Percentiles rank a stretch among this genome's conserved stretches.
Conservation (phyloP, 2,329 filamentous ascomycete genomes). For the Bipolaris bicolor region DNA sequence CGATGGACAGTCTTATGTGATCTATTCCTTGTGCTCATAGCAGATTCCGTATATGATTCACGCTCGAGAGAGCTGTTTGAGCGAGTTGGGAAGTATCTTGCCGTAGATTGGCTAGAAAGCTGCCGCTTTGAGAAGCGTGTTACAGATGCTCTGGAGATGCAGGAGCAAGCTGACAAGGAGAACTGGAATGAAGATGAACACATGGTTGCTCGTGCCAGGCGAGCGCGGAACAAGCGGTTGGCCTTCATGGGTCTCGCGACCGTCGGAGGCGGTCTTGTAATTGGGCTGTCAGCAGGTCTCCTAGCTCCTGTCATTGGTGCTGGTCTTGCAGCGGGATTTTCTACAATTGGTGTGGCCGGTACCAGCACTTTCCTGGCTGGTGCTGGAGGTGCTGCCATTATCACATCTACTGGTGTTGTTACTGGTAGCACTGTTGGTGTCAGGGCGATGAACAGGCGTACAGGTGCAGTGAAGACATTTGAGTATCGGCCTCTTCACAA, state of each 20-base stretch:
- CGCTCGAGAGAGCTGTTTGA: slow-evolving; percentile 86
- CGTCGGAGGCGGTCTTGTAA: slow-evolving; percentile 91
- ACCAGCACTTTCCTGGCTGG: slow-evolving; percentile 90
- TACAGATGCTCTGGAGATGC: slow-evolving; percentile 96
- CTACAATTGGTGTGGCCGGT: slow-evolving; percentile 89
- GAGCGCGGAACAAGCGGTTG: slow-evolving; percentile 80
- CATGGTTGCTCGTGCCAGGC: slow-evolving; percentile 83
- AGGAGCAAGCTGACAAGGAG: slow-evolving; percentile 90
- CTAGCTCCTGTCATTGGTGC: slow-evolving; percentile 93
- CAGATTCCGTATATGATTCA: slow-evolving; percentile 92
- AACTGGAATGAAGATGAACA: slow-evolving; percentile 98
- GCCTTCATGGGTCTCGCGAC: slow-evolving; percentile 97
- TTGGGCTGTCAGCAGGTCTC: slow-evolving; percentile 90
- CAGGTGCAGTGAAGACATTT: slow-evolving; percentile 91
- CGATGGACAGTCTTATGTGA: slow-evolving; percentile 98
- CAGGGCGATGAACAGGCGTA: slow-evolving; percentile 83
- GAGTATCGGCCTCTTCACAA: slow-evolving; percentile 97
- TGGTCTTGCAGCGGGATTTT: slow-evolving; percentile 91
- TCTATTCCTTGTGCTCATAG: slow-evolving; percentile 91
- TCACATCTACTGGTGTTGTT: slow-evolving; percentile 85
- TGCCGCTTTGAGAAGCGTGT: slow-evolving; percentile 97
- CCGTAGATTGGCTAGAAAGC: slow-evolving; percentile 89
- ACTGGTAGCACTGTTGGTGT: slow-evolving; percentile 87
- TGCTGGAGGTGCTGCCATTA: slow-evolving; percentile 89
- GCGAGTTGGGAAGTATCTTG: slow-evolving; percentile 77